A percentile compares a stretch with the other conserved stretches of the same genome.
These are phyloP conservation scores for Nicotiana paniculata DNA, from an alignment of 257 asterid genomes.

Conservation along the genomic window DNA sequence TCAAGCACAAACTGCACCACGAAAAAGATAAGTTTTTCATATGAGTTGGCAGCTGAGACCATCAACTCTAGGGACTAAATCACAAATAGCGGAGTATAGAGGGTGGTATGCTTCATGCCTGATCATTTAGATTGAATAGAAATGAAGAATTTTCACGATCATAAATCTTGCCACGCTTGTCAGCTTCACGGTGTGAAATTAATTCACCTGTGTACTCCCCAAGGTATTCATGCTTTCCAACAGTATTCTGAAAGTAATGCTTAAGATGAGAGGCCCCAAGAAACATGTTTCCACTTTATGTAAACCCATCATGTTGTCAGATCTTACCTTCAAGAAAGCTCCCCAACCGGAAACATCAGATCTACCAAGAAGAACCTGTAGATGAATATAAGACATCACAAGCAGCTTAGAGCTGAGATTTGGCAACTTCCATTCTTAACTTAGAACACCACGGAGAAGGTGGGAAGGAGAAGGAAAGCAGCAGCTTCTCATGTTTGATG, in stretches of 20 bases:
- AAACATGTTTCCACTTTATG: background rate
- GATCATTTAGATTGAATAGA: constrained; percentile 80
- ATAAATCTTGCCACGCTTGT: constrained; percentile 97
- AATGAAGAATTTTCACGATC: constrained; percentile 94
- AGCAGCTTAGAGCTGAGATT: background rate
- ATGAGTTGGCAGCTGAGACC: background rate
- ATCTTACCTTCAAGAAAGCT: constrained; percentile 91
- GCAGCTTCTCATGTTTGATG: background rate
- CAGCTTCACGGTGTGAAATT: constrained; percentile 96
- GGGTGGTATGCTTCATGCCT: constrained; percentile 37
- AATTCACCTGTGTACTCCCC: constrained; percentile 98
- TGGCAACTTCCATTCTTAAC: background rate
- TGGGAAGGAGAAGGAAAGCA: background rate
- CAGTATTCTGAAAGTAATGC: constrained; percentile 59
- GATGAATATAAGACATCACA: background rate
- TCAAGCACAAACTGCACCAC: constrained; percentile 80
- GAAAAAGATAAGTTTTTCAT: background rate
- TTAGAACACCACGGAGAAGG: background rate
- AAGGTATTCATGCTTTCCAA: constrained; percentile 82
- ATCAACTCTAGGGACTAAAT: background rate
- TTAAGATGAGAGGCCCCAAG: background rate
- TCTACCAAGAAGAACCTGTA: constrained; percentile 84
- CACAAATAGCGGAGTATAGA: background rate
- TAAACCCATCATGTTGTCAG: background rate
- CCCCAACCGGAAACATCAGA: constrained; percentile 99